Evolutionary conservation across 1,284 basidiomycete species (phyloP), one percentile per base, ranked within the genome.

Genomic region (Entoloma clypeatum): DNA sequence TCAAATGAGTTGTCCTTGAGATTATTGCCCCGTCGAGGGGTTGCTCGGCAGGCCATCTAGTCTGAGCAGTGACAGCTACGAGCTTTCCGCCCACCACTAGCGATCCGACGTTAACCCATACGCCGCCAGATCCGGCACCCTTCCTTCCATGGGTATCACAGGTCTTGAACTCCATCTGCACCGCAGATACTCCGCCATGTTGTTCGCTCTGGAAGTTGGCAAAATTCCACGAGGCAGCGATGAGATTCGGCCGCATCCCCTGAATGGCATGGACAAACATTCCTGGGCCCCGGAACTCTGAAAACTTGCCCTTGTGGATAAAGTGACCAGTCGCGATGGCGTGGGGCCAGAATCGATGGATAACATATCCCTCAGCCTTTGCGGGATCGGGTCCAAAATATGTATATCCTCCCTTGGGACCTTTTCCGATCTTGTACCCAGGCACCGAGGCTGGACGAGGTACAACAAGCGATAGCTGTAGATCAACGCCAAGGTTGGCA

Each of bases 181-280:
- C 73, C 11, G 92, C 87, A 39, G 87, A 81, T 7, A 92, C 84
- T 7, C 84, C 83, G n/a, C 81, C 87, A 54, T 78, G 69, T 44
- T 75, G 63, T 34, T 71, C 56, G 64, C 81, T 79, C 65, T 88
- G 72, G 75, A 99, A 99, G 67, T 90, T 79, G 39, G 75, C 85
- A 71, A 99, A 99, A 73, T 98, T 98, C 96, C 96, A 99, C 16
- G 84, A 72, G 11, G 90, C 72, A 3, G 96, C 96, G 49, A 97
- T 81, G 42, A 93, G 77, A 65, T 99, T 92, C 40, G 94, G 92
- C 7, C 93, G 81, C 92, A 99, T 97, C 56, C 94, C 95, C 64
- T 99, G 96, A 62, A 99, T 95, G 19, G 96, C 95, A 63, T 96
- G 91, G 16, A 96, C 77, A 60, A 97, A 87, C 82, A 93, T 90